Percentiles rank a stretch among this genome's conserved stretches.
Evolutionary conservation across 2,329 filamentous ascomycete species (phyloP).

Genomic region (Aspergillus sclerotialis): DNA sequence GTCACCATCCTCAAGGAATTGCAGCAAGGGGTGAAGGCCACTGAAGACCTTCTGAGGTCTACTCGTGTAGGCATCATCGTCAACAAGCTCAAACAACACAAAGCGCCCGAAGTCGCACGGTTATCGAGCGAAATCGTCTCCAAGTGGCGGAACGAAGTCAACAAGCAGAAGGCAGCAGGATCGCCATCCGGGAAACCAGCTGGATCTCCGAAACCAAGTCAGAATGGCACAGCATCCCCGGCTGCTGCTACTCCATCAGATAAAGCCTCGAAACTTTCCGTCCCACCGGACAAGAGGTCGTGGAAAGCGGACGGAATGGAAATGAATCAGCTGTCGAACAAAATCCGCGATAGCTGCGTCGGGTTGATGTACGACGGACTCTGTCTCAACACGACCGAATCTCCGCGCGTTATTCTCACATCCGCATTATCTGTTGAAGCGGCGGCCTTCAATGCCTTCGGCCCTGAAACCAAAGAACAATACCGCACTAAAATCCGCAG

Average conservation of each 20-base stretch:
- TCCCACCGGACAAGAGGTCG: constrained; percentile 67
- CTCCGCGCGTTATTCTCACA: constrained; percentile 59
- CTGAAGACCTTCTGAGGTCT: constrained; percentile 81
- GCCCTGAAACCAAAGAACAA: constrained; percentile 60
- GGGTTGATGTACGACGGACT: constrained; percentile 92
- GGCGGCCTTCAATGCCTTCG: constrained; percentile 64
- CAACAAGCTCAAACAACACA: constrained; percentile 77
- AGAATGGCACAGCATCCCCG: constrained; percentile 51
- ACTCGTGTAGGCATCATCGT: constrained; percentile 90
- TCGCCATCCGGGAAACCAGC: constrained; percentile 32
- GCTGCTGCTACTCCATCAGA: constrained; percentile 38
- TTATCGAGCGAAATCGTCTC: constrained; percentile 75
- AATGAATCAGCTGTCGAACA: constrained; percentile 65
- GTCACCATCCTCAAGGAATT: constrained; percentile 69
- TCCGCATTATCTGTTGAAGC: constrained; percentile 66
- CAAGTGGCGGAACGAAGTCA: constrained; percentile 50
- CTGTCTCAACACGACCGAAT: constrained; percentile 56
- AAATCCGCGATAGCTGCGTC: constrained; percentile 74
- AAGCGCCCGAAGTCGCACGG: constrained; percentile 63
- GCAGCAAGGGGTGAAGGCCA: constrained; percentile 72
- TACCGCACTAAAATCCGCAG: constrained; percentile 89
- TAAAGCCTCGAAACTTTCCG: constrained; percentile 47
- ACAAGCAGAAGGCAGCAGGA: constrained; percentile 40
- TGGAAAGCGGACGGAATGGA: constrained; percentile 77
- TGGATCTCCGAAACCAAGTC: constrained; percentile 37